These are phyloP conservation scores for Vitellaria paradoxa DNA, from an alignment of 179 eudicot species.

Conservation along the genomic window DNA sequence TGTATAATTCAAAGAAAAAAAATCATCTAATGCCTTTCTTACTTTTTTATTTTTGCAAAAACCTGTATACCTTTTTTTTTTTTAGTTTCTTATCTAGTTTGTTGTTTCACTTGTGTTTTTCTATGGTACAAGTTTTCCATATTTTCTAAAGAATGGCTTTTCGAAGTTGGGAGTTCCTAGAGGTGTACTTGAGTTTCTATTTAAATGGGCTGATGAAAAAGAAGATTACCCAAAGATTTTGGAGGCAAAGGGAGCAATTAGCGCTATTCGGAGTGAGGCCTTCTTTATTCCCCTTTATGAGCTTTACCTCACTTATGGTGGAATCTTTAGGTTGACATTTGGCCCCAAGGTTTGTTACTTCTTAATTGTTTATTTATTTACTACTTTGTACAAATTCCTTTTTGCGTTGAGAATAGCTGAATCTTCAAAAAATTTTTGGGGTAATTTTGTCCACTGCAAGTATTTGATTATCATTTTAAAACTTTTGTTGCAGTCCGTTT, in stretches of 20 bases:
- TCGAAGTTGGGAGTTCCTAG: slow-evolving; percentile 67
- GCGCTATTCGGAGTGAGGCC: slow-evolving; percentile 72
- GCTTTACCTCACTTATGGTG: slow-evolving; percentile 95
- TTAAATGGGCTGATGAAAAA: slow-evolving; percentile 42
- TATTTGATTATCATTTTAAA: slow-evolving; percentile 4
- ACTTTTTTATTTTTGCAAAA: too few species aligned
- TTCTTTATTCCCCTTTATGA: slow-evolving; percentile 92
- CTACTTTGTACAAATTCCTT: background rate
- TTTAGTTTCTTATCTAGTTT: slow-evolving; percentile 5
- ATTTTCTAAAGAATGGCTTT: slow-evolving; percentile 42
- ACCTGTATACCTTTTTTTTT: too few species aligned
- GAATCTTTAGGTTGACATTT: slow-evolving; percentile 85
- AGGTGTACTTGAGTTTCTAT: slow-evolving; percentile 47
- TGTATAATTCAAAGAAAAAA: too few species aligned
- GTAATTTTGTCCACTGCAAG: background rate
- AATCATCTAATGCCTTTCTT: too few species aligned
- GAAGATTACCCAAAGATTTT: slow-evolving; percentile 65
- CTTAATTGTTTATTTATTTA: background rate
- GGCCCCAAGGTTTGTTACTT: slow-evolving; percentile 87
- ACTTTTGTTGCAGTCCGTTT: slow-evolving; percentile 70
- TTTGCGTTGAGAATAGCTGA: background rate
- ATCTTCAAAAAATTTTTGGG: background rate
- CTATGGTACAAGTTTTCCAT: slow-evolving; percentile 45
- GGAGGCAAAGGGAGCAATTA: slow-evolving; percentile 81
- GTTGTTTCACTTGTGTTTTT: slow-evolving; percentile 14